phyloP scores from a whole-genome alignment of 441 rosid species.

The Pelargonium exstipulatum region DNA sequence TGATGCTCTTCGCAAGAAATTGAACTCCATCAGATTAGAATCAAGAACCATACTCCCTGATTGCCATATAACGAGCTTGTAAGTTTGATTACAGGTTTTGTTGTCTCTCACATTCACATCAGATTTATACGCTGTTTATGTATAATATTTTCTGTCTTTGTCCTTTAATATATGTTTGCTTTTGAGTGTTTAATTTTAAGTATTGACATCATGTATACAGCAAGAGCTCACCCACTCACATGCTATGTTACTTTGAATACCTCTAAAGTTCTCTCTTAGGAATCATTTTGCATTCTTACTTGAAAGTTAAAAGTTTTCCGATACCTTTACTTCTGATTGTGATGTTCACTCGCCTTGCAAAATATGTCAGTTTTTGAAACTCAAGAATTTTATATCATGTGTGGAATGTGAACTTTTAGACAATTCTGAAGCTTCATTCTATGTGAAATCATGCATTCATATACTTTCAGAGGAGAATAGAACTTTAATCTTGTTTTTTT shows the following conservation, averaged over 20 bases:
- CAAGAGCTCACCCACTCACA: neutral
- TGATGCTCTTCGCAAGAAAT: constrained; percentile 43
- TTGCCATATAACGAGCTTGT: constrained; percentile 51
- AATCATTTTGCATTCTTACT: constrained; percentile 1
- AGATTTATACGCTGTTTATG: neutral
- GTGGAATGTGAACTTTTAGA: neutral
- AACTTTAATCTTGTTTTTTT: constrained; percentile 13
- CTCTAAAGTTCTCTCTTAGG: neutral
- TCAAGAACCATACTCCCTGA: constrained; percentile 34
- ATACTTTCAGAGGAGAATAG: constrained; percentile 3
- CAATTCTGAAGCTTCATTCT: constrained; percentile 1
- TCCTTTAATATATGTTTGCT: neutral
- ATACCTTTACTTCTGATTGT: neutral
- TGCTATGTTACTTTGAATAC: neutral
- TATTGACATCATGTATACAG: too few species aligned
- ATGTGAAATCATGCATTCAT: constrained; percentile 4
- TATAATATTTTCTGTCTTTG: neutral
- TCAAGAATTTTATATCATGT: neutral
- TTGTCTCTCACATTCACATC: neutral
- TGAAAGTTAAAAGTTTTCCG: neutral
- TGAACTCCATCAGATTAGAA: constrained; percentile 27
- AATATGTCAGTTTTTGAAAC: neutral
- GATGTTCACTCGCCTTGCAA: neutral
- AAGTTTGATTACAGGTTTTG: constrained; percentile 31
- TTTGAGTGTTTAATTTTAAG: too few species aligned